Base-by-base conservation (phyloP, 2,329 filamentous ascomycete genomes). In the Madurella mycetomatis region DNA sequence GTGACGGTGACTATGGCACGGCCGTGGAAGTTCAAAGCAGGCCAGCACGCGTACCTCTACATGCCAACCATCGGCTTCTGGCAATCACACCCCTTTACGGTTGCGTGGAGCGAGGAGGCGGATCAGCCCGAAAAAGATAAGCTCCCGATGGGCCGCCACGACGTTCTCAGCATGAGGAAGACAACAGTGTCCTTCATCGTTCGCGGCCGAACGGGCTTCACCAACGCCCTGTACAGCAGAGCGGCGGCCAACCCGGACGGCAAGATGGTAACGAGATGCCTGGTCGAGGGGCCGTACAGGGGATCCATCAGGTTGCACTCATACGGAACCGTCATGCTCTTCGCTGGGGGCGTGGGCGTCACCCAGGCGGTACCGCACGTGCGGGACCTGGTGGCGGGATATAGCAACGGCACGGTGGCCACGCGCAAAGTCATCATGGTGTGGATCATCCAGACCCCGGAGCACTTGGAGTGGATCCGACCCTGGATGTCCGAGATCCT, bases 401-500 rank as follows among this genome's bases (percentile, higher is more conserved):
- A 81, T 67, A 78, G 79, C 56, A 82, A 85, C 58, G 84, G 84
- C 54, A 89, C 84, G 0, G 84, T 87, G 5, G 85, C 87, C 1
- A 83, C 86, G 1, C 82, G 86, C 58, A 87, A 85, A 67, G 78
- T 92, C 47, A 76, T 90, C 5, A 78, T 92, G 19, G 83, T 91
- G 41, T 92, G 88, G 88, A 85, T 85, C 47, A 87, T 92, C 54
- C 88, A 88, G 64, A 87, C 81, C 64, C 86, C 86, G 62, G 88
- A 91, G 72, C 87, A 91, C 68, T 77, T 92, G 31, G 87, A 92
- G 69, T 92, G 87, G 87, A 90, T 91, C 66, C 79, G 87, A 45
- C 86, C 86, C 8, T 91, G 87, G 86, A 91, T 92, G 88, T 90
- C 87, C 3, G 80, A 86, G 65, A 90, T 91, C 58, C 76, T 91